Base-by-base conservation (phyloP, 345 rosid species). In the Pistacia vera region DNA sequence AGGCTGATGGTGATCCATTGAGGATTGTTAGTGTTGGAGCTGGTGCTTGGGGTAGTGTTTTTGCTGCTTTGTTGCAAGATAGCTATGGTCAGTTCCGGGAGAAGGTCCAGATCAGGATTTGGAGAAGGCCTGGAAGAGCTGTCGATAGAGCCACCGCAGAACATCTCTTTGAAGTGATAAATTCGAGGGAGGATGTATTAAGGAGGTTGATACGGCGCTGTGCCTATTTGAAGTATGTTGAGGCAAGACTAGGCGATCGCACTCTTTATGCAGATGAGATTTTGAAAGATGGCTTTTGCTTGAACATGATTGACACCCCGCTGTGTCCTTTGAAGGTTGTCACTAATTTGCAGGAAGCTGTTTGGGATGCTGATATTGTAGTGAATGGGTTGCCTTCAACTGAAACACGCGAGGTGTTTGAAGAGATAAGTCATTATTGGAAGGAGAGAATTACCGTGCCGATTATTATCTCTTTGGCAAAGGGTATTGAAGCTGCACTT, bases 21-120 rank as follows among this genome's bases (percentile, higher is more conserved):
- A 86, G 94, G 79, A 92, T 92, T 51, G 97, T 86, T 11, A 86
- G 97, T 49, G 92, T 92, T 25, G 97, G 97, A 54, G 94, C 97
- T 0, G 97, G 97, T 18, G 97, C 97, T 56, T 92, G 97, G 97
- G 97, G 97, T 9, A 92, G 97, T 83, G 97, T 92, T 73, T 92
- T 92, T 70, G 87, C 90, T 11, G 92, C 97, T 72, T 77, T 92
- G 77, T 72, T 92, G 63, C 97, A 92, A 82, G 94, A 92, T 49
- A 88, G 84, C 74, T 92, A 90, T 44, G 94, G 97, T 4, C 87
- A 80, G 59, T 88, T 86, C 62, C 84, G 97, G 8, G 92, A 92
- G 33, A 92, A 90, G 83, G 81, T 92, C 68, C 92, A 86, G 22
- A 86, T 92, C 82, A 86, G 97, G 80, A 88, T 90, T 52, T 92